Evolutionary conservation across 2,329 filamentous ascomycete genomes (phyloP), one percentile per base, ranked within the genome.

Genomic region (Thelonectria discophora): DNA sequence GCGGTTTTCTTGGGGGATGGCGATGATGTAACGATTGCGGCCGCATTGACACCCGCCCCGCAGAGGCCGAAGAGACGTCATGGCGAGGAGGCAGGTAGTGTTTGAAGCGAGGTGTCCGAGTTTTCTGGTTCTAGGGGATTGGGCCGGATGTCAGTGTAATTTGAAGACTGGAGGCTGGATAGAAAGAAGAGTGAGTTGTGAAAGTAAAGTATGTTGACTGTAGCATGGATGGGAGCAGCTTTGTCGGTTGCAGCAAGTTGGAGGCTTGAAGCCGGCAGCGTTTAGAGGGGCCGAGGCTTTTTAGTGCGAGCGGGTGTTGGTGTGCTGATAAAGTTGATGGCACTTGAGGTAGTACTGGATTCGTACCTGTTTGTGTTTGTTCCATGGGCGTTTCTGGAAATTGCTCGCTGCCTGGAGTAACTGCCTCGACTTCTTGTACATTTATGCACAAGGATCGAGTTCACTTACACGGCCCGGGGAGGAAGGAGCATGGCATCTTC

Each of bases 1-100:
- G 40, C 80, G 77, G 42, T 84, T 80, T 68, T 82, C 77, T 18
- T 81, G 75, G 1, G 93, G 93, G 21, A 94, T 83, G 47, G 86
- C 79, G 68, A 97, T 87, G 60, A 88, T 83, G 78, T 97, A 97
- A 73, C 89, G 85, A 73, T 95, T 97, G 63, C 94, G 88, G 59
- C 93, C 93, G 76, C 94, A 97, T 55, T 90, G 88, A 80, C 94
- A 97, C 66, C 88, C 86, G 71, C 93, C 93, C 66, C 85, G 87
- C 59, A 97, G 84, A 40, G 84, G 83, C 63, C 85, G 79, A 59
- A 77, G 73, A 52, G 77, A 74, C 72, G 74, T 81, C 84, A 86
- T 86, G 57, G 66, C 78, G 50, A 62, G 32, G 30, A 24, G 12
- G 43, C 20, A 51, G 48, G 17, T 53, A 24, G 48, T 24, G 24